phyloP scores from a whole-genome alignment of 805 yeast species.

The Yarrowia keelungensis region DNA sequence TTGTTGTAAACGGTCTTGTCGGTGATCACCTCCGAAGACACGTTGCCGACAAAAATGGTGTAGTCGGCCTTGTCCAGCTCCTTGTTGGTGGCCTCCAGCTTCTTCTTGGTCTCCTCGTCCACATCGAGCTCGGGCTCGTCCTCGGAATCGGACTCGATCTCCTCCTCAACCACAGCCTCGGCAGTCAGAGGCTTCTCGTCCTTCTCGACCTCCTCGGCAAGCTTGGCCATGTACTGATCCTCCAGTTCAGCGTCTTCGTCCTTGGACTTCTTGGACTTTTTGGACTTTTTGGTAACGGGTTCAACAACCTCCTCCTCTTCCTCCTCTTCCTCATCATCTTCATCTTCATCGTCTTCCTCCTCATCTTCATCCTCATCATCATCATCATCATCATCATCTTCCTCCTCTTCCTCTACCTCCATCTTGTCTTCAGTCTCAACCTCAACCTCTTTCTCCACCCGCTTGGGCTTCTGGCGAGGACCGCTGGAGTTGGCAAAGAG shows the following conservation, averaged over 20 bases:
- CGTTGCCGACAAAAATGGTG: constrained; percentile 88
- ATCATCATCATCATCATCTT: background rate
- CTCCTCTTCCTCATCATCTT: constrained; percentile 38
- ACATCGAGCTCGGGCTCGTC: constrained; percentile 44
- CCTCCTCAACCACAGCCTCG: constrained; percentile 42
- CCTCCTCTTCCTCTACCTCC: background rate
- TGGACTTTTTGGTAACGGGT: constrained; percentile 45
- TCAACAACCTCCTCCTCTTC: constrained; percentile 18
- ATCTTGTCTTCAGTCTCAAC: background rate
- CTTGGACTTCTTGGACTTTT: constrained; percentile 43
- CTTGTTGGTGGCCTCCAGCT: constrained; percentile 62
- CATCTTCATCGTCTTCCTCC: constrained; percentile 10
- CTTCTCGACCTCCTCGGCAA: constrained; percentile 52
- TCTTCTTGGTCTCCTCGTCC: constrained; percentile 47
- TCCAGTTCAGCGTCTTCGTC: constrained; percentile 62
- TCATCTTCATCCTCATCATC: constrained; percentile 3
- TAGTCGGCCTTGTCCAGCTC: constrained; percentile 83
- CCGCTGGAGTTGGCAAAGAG: constrained; percentile 33
- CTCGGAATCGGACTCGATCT: constrained; percentile 45
- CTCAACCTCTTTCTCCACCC: background rate
- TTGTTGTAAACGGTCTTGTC: constrained; percentile 65
- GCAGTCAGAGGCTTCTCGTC: constrained; percentile 40
- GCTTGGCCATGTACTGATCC: constrained; percentile 59
- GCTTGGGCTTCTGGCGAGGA: constrained; percentile 32
- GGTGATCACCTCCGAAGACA: constrained; percentile 68